A percentile compares a stretch with the other conserved stretches of the same genome.
phyloP scores from a whole-genome alignment of 345 rosid species.

The Hypericum perforatum region DNA sequence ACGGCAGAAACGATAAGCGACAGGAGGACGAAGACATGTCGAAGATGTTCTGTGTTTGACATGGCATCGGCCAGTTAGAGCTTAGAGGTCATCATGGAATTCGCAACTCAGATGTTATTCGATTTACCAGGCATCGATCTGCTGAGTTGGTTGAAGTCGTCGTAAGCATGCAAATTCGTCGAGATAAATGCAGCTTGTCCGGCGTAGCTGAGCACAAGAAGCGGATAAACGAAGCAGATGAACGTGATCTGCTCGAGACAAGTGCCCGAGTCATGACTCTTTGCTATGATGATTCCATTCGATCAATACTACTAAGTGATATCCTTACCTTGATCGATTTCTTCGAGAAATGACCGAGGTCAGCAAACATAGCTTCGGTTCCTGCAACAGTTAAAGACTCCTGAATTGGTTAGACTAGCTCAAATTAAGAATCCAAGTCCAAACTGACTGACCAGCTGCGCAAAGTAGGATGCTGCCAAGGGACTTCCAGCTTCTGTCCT shows the following conservation, averaged over 20 bases:
- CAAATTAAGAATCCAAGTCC: neutral
- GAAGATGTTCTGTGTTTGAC: conserved; percentile 25
- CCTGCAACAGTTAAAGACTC: conserved; percentile 23
- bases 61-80: conserved; percentile 11
- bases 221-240: conserved; percentile 38
- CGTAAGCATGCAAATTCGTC: conserved; percentile 15
- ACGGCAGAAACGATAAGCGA: conserved; percentile 42
- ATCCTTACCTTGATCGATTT: conserved; percentile 40
- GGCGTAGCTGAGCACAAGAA: conserved; percentile 37
- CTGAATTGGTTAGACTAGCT: neutral
- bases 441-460: conserved; percentile 35
- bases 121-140: conserved; percentile 35
- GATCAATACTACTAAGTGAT: neutral
- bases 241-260: conserved; percentile 36
- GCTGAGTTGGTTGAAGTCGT: conserved; percentile 34
- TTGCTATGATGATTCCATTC: neutral
- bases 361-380: conserved; percentile 58
- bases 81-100: neutral
- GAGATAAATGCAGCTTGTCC: conserved; percentile 63
- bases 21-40: conserved; percentile 28
- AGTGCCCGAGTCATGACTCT: neutral
- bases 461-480: conserved; percentile 49
- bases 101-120: neutral
- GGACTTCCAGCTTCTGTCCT: conserved; percentile 30
- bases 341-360: conserved; percentile 57